A percentile compares a stretch with the other conserved stretches of the same genome.
Conservation (phyloP, 169 alveolate species). For the Plasmodium billcollinsi region DNA sequence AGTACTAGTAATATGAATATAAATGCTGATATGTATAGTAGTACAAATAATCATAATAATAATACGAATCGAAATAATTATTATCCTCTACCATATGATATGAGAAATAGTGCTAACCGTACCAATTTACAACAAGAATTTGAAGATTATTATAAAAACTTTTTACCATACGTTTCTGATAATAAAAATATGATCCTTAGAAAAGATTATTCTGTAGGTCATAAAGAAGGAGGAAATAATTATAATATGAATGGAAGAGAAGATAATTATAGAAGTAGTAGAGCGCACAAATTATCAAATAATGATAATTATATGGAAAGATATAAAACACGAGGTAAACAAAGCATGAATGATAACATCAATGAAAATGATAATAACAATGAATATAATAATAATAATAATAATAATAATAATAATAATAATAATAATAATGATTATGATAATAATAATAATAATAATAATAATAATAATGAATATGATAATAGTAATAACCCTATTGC, state of each 20-base stretch:
- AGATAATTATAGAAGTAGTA: conserved; percentile 7
- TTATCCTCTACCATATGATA: conserved; percentile 43
- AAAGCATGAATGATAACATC: neutral
- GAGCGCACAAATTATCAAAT: too few species aligned
- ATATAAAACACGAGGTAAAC: neutral
- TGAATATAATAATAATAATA: conserved; percentile 1
- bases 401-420: neutral
- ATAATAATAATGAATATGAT: neutral
- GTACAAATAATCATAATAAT: conserved; percentile 2
- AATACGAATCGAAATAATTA: neutral
- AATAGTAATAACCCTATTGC: conserved; percentile 27
- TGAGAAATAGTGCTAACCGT: neutral
- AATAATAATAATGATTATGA: neutral
- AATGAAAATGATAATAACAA: neutral
- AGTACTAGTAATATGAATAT: neutral
- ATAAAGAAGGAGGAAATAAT: neutral
- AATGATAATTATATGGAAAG: too few species aligned
- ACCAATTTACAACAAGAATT: conserved; percentile 67
- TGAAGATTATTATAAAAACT: conserved; percentile 71
- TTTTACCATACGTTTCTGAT: conserved; percentile 17
- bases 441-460: conserved; percentile 23
- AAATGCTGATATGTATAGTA: neutral
- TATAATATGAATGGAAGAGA: neutral
- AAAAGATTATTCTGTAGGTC: conserved; percentile 12
- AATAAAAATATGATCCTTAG: conserved; percentile 18